A percentile compares a stretch with the other conserved stretches of the same genome.
Conservation (phyloP, 2,329 filamentous ascomycete species). For the Beauveria brongniartii region DNA sequence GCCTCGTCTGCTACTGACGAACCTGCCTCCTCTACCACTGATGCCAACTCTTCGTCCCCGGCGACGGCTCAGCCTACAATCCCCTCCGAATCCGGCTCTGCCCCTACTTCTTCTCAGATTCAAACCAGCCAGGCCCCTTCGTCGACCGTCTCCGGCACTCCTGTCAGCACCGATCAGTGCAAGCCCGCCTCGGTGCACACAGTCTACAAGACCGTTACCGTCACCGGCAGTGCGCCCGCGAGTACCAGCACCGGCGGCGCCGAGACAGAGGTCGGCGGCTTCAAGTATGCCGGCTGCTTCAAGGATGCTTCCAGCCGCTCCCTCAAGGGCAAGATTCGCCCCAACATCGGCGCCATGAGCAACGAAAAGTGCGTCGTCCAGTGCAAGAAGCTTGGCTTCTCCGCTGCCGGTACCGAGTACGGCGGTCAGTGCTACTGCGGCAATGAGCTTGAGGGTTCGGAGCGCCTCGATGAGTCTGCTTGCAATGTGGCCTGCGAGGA, state of each 20-base stretch:
- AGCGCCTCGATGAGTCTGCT: conserved; percentile 33
- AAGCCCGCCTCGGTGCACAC: conserved; percentile 26
- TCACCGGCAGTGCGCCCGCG: conserved; percentile 25
- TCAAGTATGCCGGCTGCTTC: conserved; percentile 37
- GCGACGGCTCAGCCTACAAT: neutral
- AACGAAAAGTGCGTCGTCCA: conserved; percentile 39
- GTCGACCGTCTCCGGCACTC: conserved; percentile 14
- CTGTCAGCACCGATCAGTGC: conserved; percentile 14
- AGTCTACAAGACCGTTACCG: conserved; percentile 38
- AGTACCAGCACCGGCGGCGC: conserved; percentile 12
- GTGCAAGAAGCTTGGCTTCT: conserved; percentile 35
- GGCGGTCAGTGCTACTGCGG: conserved; percentile 47
- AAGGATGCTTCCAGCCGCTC: conserved; percentile 28
- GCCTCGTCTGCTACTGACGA: neutral
- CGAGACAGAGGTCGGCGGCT: conserved; percentile 18
- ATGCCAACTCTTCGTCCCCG: neutral
- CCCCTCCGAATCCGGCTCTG: neutral
- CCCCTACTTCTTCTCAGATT: neutral
- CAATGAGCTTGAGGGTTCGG: conserved; percentile 24
- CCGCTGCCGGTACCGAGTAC: conserved; percentile 43
- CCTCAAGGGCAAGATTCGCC: conserved; percentile 31
- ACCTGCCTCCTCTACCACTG: neutral
- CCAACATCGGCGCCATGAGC: conserved; percentile 34
- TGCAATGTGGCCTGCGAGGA: conserved; percentile 45
- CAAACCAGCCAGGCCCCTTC: conserved; percentile 12